Conservation (phyloP, 345 rosid genomes). For the Garcia nutans region DNA sequence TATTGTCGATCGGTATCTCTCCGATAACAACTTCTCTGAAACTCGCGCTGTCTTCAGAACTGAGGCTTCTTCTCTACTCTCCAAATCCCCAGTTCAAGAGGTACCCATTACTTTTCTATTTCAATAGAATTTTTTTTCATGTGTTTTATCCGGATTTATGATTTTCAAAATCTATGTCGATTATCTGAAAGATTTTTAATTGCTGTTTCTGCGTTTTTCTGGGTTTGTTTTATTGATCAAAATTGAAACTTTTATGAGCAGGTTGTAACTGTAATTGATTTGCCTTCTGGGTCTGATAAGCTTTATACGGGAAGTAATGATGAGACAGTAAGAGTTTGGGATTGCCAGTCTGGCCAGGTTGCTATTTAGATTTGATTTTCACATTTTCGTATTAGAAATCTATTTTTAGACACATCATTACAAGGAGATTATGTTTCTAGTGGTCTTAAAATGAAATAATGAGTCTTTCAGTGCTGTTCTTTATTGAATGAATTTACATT, state of each 20-base stretch:
- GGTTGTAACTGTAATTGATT: slow-evolving; percentile 82
- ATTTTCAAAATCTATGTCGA: not conserved
- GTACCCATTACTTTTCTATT: slow-evolving; percentile 22
- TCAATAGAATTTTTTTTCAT: too few species aligned
- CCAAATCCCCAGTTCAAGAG: slow-evolving; percentile 62
- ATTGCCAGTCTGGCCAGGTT: slow-evolving; percentile 96
- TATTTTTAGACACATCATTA: not conserved
- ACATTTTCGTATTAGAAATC: not conserved
- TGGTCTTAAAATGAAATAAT: not conserved
- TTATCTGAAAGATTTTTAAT: not conserved
- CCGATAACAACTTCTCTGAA: slow-evolving; percentile 56
- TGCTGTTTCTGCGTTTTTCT: slow-evolving; percentile 9
- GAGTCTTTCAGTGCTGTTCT: not conserved
- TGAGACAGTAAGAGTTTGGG: slow-evolving; percentile 85
- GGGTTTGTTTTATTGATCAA: slow-evolving; percentile 9
- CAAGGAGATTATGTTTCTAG: not conserved
- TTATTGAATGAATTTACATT: not conserved
- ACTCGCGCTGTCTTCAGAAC: slow-evolving; percentile 53
- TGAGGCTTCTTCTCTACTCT: slow-evolving; percentile 72
- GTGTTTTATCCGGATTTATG: not conserved
- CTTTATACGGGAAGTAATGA: slow-evolving; percentile 91
- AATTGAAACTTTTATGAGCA: slow-evolving; percentile 27
- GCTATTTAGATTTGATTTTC: not conserved
- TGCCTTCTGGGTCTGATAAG: slow-evolving; percentile 82
- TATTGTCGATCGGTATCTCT: slow-evolving; percentile 82